Base-by-base conservation (phyloP, 352 stramenopile genomes). In the Pythium angustatum region DNA sequence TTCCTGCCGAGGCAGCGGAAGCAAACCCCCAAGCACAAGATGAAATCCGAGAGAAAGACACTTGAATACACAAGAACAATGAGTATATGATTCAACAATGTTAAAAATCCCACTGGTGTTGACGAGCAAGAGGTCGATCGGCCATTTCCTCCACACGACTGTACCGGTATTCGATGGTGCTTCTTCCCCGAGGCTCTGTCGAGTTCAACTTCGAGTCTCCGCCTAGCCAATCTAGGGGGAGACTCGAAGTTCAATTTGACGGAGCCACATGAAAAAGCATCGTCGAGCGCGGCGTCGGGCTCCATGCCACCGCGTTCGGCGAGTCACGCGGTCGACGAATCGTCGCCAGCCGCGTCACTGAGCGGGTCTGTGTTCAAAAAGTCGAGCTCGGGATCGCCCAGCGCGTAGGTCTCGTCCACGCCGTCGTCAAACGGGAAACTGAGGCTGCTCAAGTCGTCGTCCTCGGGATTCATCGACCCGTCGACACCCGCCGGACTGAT, bases 221-320 rank as follows among this genome's bases (percentile, higher is more conserved):
- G 28, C 49, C 49, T 56, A 17, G 49, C 49, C n/a, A 14, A 30
- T 56, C 49, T 30, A 56, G 49, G 49, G 30, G 49, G 49, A 36
- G n/a, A 24, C 49, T 41, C 28, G n/a, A 34, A 30, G 41, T 56
- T 40, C n/a, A 56, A 56, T 22, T 56, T n/a, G n/a, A 56, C 31
- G 28, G 28, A 40, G 49, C 21, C 49, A 27, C 28, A 12, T 8
- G 28, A 44, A 22, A 21, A 27, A 11, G 21, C 24, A 27, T n/a
- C 15, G 41, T 48, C 41, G 17, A 9, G 34, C 11, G 34, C 11
- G 19, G 21, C 15, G 21, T 17, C 44, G 44, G 10, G 44, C 5
- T 33, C 19, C 38, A 40, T 28, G 17, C 4, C 47, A 11, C 21
- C 19, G 21, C 26, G 10, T 24, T 31, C 49, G 12, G 49, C 49